A percentile compares a stretch with the other conserved stretches of the same genome.
phyloP scores from a whole-genome alignment of 2,329 filamentous ascomycete genomes.

The Diaporthe eres region DNA sequence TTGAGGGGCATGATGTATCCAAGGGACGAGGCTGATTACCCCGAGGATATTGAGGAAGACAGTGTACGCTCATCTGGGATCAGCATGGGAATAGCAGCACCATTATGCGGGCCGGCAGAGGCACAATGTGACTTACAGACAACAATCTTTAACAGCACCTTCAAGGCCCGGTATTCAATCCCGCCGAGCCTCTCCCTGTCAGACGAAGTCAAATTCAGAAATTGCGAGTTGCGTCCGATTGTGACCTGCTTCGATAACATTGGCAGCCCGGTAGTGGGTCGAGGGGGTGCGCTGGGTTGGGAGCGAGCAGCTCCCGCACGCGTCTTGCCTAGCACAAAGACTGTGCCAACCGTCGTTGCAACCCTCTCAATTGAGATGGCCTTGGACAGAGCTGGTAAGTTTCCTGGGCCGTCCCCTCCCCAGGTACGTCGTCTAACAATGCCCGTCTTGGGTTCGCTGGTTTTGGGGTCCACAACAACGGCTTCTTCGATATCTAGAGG shows the following conservation, averaged over 20 bases:
- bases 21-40: constrained; percentile 61
- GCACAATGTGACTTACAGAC: background rate
- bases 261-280: constrained; percentile 12
- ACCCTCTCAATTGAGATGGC: constrained; percentile 43
- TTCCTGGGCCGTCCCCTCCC: constrained; percentile 10
- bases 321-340: constrained; percentile 19
- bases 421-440: constrained; percentile 19
- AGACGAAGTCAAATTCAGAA: constrained; percentile 50
- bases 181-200: constrained; percentile 63
- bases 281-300: background rate
- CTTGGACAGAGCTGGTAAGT: constrained; percentile 43
- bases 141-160: constrained; percentile 62
- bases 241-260: constrained; percentile 55
- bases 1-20: constrained; percentile 57
- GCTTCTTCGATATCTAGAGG: constrained; percentile 11
- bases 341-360: constrained; percentile 51
- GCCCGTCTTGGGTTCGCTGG: background rate
- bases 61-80: constrained; percentile 57
- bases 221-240: constrained; percentile 62
- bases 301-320: background rate
- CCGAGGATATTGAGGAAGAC: constrained; percentile 62
- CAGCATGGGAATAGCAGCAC: background rate
- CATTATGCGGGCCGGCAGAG: background rate
- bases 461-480: background rate
- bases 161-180: constrained; percentile 64